These are phyloP conservation scores for Eragrostis curvula DNA, from an alignment of 176 grass and related monocot genomes.

Conservation along the genomic window DNA sequence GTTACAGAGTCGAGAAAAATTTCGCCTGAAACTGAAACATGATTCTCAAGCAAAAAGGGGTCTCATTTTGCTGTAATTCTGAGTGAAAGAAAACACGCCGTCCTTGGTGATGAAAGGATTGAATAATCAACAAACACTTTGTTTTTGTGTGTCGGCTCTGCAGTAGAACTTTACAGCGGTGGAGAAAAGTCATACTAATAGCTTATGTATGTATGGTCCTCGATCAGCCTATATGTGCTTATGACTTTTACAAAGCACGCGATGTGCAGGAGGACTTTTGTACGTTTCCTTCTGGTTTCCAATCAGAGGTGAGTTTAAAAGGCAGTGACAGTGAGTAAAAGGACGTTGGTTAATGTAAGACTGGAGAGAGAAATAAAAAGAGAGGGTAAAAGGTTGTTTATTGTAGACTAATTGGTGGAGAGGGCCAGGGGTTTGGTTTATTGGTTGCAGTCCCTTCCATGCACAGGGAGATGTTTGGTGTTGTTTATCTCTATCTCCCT, in stretches of 20 bases:
- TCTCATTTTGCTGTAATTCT: too few species aligned
- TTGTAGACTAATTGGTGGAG: neutral
- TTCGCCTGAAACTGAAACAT: neutral
- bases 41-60: neutral
- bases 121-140: neutral
- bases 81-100: too few species aligned
- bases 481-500: neutral
- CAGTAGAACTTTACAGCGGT: constrained; percentile 23
- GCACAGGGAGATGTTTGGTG: constrained; percentile 36
- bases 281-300: constrained; percentile 14
- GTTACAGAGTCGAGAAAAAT: too few species aligned
- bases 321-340: constrained; percentile 27
- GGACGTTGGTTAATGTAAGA: constrained; percentile 9
- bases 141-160: constrained; percentile 5
- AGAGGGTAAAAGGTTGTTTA: neutral
- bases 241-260: constrained; percentile 39
- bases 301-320: constrained; percentile 29
- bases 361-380: neutral
- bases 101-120: neutral
- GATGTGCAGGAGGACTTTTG: neutral
- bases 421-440: neutral
- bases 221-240: neutral
- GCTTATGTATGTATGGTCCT: constrained; percentile 1
- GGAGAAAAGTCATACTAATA: neutral
- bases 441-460: constrained; percentile 43